Conservation (phyloP, 78 protist genomes). For the Neovahlkampfia damariscottae region DNA sequence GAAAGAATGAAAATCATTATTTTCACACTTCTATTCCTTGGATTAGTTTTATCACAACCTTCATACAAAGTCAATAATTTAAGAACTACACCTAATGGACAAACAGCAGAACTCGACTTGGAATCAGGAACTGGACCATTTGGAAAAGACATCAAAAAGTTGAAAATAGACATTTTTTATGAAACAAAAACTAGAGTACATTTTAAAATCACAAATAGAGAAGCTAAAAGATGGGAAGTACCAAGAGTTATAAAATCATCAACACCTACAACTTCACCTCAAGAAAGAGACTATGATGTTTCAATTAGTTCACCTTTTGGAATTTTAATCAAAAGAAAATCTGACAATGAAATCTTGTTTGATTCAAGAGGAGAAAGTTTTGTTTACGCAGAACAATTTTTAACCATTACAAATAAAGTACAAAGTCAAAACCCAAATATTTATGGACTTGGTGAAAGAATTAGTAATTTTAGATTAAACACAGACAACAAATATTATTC, state of each 20-base stretch:
- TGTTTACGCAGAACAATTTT: not conserved
- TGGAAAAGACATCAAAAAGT: not conserved
- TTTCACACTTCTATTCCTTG: too few species aligned
- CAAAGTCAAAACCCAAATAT: not conserved
- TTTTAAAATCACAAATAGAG: not conserved
- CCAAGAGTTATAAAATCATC: not conserved
- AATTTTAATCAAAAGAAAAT: not conserved
- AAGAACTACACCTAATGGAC: not conserved
- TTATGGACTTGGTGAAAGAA: not conserved
- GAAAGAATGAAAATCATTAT: too few species aligned
- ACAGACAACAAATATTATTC: not conserved
- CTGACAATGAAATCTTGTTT: not conserved
- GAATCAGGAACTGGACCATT: constrained; percentile 3
- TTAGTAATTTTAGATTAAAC: not conserved
- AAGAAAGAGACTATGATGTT: not conserved
- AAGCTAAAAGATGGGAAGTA: not conserved
- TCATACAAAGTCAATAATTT: not conserved
- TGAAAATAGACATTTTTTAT: not conserved
- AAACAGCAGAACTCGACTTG: not conserved
- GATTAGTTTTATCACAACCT: too few species aligned
- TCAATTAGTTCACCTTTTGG: not conserved
- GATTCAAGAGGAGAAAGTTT: not conserved
- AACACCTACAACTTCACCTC: not conserved
- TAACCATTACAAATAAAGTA: not conserved
- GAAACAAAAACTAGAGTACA: not conserved